These are phyloP conservation scores for Penicillium verhagenii DNA, from an alignment of 495 filamentous ascomycete genomes.

Conservation along the genomic window DNA sequence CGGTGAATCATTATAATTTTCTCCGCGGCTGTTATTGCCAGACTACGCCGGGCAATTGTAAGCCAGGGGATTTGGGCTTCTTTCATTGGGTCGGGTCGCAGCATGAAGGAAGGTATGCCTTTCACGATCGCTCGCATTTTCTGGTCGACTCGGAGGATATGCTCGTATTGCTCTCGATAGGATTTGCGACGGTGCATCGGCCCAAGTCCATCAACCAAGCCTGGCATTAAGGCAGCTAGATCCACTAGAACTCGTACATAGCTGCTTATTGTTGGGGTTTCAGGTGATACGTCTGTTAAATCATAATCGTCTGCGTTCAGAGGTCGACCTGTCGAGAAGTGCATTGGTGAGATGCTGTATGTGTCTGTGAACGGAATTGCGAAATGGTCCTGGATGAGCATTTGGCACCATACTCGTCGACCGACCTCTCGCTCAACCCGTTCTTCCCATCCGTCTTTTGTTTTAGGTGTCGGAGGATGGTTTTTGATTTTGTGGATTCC, in stretches of 20 bases:
- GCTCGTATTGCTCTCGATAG: slow-evolving; percentile 39
- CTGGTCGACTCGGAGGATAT: slow-evolving; percentile 42
- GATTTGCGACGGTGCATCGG: slow-evolving; percentile 29
- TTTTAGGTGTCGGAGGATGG: slow-evolving; percentile 14
- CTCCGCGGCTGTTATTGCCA: slow-evolving; percentile 45
- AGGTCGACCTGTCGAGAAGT: slow-evolving; percentile 39
- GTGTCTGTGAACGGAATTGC: slow-evolving; percentile 48
- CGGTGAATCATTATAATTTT: slow-evolving; percentile 56
- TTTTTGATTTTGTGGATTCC: slow-evolving; percentile 34
- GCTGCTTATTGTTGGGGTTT: slow-evolving; percentile 38
- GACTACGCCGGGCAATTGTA: slow-evolving; percentile 36
- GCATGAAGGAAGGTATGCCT: slow-evolving; percentile 30
- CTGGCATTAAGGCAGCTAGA: slow-evolving; percentile 42
- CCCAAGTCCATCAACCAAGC: slow-evolving; percentile 39
- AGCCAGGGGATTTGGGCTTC: slow-evolving; percentile 40
- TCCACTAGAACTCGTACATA: slow-evolving; percentile 39
- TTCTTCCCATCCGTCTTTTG: slow-evolving; percentile 26
- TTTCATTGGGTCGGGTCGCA: slow-evolving; percentile 24
- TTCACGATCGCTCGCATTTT: slow-evolving; percentile 40
- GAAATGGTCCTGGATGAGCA: slow-evolving; percentile 49
- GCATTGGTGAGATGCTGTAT: slow-evolving; percentile 43
- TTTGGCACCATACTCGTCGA: slow-evolving; percentile 43
- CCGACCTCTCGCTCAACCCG: slow-evolving; percentile 39
- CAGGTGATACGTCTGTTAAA: slow-evolving; percentile 29
- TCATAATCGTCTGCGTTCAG: slow-evolving; percentile 42